Evolutionary conservation across 1,139 yeast species (phyloP), one percentile per base, ranked within the genome.

Genomic region (Geotrichum macrosporum): DNA sequence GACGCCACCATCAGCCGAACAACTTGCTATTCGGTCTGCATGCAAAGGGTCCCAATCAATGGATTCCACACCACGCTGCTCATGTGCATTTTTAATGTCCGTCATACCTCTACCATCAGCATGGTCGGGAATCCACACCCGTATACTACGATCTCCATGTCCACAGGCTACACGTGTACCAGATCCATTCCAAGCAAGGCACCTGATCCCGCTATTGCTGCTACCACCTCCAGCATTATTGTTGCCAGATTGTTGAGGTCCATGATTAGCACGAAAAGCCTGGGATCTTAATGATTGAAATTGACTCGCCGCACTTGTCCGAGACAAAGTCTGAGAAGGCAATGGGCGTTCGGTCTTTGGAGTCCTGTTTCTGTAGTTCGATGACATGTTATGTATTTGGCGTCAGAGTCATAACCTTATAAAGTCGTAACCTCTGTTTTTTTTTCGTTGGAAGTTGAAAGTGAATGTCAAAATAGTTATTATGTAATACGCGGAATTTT

Each of bases 31-130:
- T 21, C 73, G 65, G 36, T 67, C 69, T 20, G 76, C 77, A 40
- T 73, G 70, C 13, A 59, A 59, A 0, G 88, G 84, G 50, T 78
- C 73, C 88, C 92, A 84, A 1, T 77, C 62, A 2, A 84, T 55
- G 13, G 73, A 61, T 40, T 74, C 76, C 1, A 78, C 76, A 29
- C 33, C 43, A n/a, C n/a, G n/a, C 29, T 41, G 39, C n/a, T 38
- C 51, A 35, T 38, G 51, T n/a, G 35, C 35, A 13, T 49, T 51
- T 35, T 51, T 42, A 10, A 56, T 52, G 29, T 58, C 63, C 10
- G 51, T 48, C 9, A 57, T 19, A 20, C 55, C 46, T 37, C 56
- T 55, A 9, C 52, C 39, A 26, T 59, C 64, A 1, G 61, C 57
- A 21, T 55, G 51, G 32, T 57, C 63, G 1, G 55, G 44, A 9